Base-by-base conservation (phyloP, 2,329 filamentous ascomycete genomes). In the Colletotrichum abscissum region DNA sequence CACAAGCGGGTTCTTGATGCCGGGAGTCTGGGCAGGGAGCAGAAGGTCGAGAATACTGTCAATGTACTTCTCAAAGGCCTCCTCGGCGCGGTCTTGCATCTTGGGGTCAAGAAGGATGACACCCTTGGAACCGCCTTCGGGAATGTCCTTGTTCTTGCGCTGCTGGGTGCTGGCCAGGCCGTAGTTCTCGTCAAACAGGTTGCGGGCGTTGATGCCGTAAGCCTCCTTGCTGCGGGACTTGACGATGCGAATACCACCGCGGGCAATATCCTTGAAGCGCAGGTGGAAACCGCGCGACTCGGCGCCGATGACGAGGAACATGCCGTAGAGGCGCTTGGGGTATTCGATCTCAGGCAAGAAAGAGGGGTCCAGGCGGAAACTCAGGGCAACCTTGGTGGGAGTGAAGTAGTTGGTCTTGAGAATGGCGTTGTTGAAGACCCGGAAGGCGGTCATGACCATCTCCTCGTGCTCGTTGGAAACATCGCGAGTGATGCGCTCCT, bases 141-240 rank as follows among this genome's bases (percentile, higher is more conserved):
- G 97, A 65, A 99, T 99, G 80, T 99, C 97, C 88, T 99, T 99
- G 89, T 99, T 99, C 90, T 99, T 99, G 81, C 97, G 94, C 86
- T 99, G 97, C 85, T 99, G 97, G 0, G 97, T 99, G 84, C 97
- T 98, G 76, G 97, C 96, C 74, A 99, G 90, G 76, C 97, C 97
- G 85, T 99, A 99, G 85, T 99, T 99, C 86, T 99, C 97, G 78
- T 99, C 97, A 79, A 99, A 99, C 75, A 99, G 89, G 71, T 95
- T 98, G 73, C 97, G 93, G 49, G 95, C 95, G 81, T 99, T 99
- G 88, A 98, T 98, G 74, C 93, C 90, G 81, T 98, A 99, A 2
- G 95, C 94, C 83, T 99, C 97, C 83, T 95, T 94, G 85, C 95
- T 98, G 78, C 97, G 92, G 71, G 96, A 98, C 88, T 98, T 98